Base-by-base conservation (phyloP, 495 filamentous ascomycete genomes). In the Daldinia grandis region DNA sequence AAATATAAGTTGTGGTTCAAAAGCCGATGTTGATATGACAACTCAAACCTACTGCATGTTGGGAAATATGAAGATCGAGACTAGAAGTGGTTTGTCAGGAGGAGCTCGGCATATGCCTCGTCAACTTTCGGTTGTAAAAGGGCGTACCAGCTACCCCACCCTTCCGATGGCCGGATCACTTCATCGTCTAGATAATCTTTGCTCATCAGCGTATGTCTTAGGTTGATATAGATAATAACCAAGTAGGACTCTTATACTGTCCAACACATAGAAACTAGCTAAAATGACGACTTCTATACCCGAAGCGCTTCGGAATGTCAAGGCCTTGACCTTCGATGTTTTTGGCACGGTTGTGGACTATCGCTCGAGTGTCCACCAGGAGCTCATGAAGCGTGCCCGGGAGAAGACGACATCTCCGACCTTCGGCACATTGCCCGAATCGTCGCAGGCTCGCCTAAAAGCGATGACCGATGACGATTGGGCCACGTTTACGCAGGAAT, bases 311-410 rank as follows among this genome's bases (percentile, higher is more conserved):
- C 65, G 60, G 15, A 57, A 71, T 35, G 38, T 84, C 62, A 83
- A 84, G 64, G 84, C 80, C 15, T 71, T 87, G n/a, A 82, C 81
- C 25, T 87, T 87, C 65, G 84, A 86, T 74, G 82, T 91, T 72
- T 95, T 95, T 80, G 93, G 92, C 68, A 94, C 92, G 4, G 85
- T 89, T 58, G 91, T 94, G 27, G 82, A 92, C 80, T 92, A 91
- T 89, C 86, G 91, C 57, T 80, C 78, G 31, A 85, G 86, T 31
- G 84, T 95, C 24, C 85, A 80, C 24, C 74, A 80, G 14, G 84
- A 84, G 30, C 80, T 94, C 17, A 79, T 87, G 21, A 74, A 78
- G 35, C 79, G 84, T 57, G 78, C 86, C 17, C 64, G 62, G 58
- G 75, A 77, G 78, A 83, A 84, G 66, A 71, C 74, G 15, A 66